Evolutionary conservation across 306 rosid genomes (phyloP).

Genomic region (Parietaria judaica): DNA sequence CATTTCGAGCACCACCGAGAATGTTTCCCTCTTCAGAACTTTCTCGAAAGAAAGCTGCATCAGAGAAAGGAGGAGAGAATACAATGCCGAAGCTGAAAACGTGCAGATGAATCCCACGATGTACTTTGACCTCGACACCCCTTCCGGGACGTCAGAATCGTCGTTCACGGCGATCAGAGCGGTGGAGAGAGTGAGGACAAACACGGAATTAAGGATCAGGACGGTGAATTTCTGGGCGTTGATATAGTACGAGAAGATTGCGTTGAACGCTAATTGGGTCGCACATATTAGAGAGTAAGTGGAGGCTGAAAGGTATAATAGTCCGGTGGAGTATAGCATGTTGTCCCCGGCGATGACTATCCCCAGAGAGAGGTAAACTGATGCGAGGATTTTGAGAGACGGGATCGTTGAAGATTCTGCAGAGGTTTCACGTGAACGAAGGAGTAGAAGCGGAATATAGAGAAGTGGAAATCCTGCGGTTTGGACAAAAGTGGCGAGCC

Average conservation of each 20-base stretch:
- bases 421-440: too few species aligned
- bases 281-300: conserved; percentile 4
- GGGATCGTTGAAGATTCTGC: background rate
- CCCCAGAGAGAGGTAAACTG: background rate
- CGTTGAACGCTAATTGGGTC: conserved; percentile 1
- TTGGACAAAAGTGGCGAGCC: background rate
- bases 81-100: background rate
- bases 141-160: background rate
- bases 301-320: background rate
- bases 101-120: background rate
- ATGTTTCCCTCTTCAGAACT: background rate
- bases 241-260: background rate
- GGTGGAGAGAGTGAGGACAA: background rate
- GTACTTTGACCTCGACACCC: background rate
- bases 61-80: background rate
- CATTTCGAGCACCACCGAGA: background rate
- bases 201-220: background rate
- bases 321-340: background rate
- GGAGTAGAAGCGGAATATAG: too few species aligned
- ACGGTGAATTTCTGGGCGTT: background rate
- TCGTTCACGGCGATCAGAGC: background rate
- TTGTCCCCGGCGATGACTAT: background rate
- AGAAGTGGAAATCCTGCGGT: background rate
- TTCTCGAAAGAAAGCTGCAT: background rate
- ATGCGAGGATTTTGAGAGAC: background rate